Base-by-base conservation (phyloP, 768 basidiomycete genomes). In the Leucosporidium creatinivorum region DNA sequence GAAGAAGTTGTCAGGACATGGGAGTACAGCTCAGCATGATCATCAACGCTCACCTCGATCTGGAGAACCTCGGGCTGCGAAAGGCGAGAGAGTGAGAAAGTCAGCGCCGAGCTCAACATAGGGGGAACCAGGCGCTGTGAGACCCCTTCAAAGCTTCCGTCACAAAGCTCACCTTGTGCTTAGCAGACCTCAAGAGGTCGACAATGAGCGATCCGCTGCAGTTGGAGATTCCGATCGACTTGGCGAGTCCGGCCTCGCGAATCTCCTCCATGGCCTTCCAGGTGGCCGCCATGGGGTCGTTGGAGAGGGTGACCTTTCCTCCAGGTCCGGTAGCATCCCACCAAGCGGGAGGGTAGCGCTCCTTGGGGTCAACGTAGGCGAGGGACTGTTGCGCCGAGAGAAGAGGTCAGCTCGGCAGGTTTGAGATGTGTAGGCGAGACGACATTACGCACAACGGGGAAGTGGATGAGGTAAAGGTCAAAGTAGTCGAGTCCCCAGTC, bases 181-280 rank as follows among this genome's bases (percentile, higher is more conserved):
- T 84, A 60, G 90, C 90, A 75, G 91, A 91, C 67, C 85, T 86
- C 61, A 88, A 80, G 63, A 92, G 81, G 73, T 93, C 91, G 55
- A 87, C 79, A 73, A 93, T 81, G 61, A 91, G 77, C 17, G 84
- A 81, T 13, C 88, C 88, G 72, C 84, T 82, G 80, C 83, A 86
- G 80, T 92, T 92, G 75, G 88, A 91, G 70, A 90, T 75, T 65
- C 89, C 92, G 72, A 93, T 89, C 76, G 91, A 88, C 81, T 84
- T 89, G 15, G 81, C 84, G 50, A 86, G 77, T 13, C 86, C 86
- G 52, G 82, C 81, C 70, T 89, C 87, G 57, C 87, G 86, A 26
- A 93, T 83, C 69, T 82, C 81, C 78, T 94, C 92, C 85, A 94
- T 84, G 21, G 84, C 89, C 52, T 78, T 76, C 89, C 90, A 93